phyloP scores from a whole-genome alignment of 2,329 filamentous ascomycete genomes.

The Kalmusia sp. region DNA sequence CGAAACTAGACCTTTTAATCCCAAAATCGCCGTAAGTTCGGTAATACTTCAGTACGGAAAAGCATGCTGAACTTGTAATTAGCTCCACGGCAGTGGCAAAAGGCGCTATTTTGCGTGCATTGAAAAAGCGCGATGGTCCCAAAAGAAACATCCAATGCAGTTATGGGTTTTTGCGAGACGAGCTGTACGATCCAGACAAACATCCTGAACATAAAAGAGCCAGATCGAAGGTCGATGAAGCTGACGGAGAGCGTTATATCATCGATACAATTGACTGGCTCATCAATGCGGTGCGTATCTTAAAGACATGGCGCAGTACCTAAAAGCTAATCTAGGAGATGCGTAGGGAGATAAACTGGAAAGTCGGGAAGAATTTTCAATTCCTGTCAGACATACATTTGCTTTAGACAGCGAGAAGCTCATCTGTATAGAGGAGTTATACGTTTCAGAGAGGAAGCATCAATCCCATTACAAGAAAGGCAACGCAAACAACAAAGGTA shows the following conservation, averaged over 20 bases:
- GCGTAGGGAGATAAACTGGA: constrained; percentile 9
- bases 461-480: constrained; percentile 13
- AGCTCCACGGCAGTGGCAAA: constrained; percentile 22
- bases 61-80: neutral
- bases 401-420: constrained; percentile 8
- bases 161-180: constrained; percentile 30
- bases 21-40: constrained; percentile 13
- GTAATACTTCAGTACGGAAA: neutral
- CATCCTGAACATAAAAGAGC: constrained; percentile 1
- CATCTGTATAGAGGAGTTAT: constrained; percentile 13
- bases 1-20: constrained; percentile 14
- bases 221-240: neutral
- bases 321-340: too few relatives aligned
- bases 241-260: constrained; percentile 11
- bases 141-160: constrained; percentile 31
- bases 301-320: neutral
- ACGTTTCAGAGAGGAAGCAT: constrained; percentile 14
- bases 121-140: constrained; percentile 38
- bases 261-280: constrained; percentile 9
- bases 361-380: constrained; percentile 7
- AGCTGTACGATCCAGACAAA: constrained; percentile 10
- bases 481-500: constrained; percentile 16
- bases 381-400: constrained; percentile 16
- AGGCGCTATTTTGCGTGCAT: constrained; percentile 37
- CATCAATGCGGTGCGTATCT: constrained; percentile 3